Conservation (phyloP, 345 rosid genomes). For the Citrus maxima region DNA sequence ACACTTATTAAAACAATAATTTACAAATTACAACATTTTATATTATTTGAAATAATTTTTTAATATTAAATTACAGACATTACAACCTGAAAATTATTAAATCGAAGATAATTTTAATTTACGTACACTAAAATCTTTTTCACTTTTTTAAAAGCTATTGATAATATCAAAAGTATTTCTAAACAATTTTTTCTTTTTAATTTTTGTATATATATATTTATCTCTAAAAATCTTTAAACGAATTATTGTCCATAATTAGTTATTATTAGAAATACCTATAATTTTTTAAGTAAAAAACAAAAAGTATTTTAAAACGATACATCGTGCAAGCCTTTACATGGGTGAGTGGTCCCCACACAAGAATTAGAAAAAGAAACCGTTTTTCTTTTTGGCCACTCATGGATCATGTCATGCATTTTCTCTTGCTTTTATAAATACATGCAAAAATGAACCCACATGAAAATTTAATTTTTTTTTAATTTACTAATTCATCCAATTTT, state of each 20-base stretch:
- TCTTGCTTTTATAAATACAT: not conserved
- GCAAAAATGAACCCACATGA: not conserved
- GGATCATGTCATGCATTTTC: not conserved
- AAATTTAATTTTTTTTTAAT: not conserved
- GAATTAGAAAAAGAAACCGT: not conserved
- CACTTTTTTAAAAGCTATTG: not conserved
- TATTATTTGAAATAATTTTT: too few relatives aligned
- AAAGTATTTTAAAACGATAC: not conserved
- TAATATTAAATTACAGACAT: too few relatives aligned
- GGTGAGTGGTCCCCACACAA: not conserved
- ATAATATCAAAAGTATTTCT: not conserved
- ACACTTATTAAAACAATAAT: too few relatives aligned
- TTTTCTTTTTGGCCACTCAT: not conserved
- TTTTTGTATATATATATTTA: too few relatives aligned
- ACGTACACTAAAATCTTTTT: too few relatives aligned
- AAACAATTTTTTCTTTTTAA: accelerated
- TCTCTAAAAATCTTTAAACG: too few relatives aligned
- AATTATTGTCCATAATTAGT: not conserved
- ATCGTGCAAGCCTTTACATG: slow-evolving; percentile 1
- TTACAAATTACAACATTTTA: too few relatives aligned
- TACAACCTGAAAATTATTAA: too few relatives aligned
- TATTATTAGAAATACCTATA: too few relatives aligned
- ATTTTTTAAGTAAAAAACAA: not conserved
- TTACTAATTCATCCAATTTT: not conserved
- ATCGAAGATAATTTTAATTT: too few relatives aligned